Percentiles rank a stretch among this genome's conserved stretches.
Evolutionary conservation across 2,329 filamentous ascomycete genomes (phyloP).

Genomic region (Botryotinia convoluta): DNA sequence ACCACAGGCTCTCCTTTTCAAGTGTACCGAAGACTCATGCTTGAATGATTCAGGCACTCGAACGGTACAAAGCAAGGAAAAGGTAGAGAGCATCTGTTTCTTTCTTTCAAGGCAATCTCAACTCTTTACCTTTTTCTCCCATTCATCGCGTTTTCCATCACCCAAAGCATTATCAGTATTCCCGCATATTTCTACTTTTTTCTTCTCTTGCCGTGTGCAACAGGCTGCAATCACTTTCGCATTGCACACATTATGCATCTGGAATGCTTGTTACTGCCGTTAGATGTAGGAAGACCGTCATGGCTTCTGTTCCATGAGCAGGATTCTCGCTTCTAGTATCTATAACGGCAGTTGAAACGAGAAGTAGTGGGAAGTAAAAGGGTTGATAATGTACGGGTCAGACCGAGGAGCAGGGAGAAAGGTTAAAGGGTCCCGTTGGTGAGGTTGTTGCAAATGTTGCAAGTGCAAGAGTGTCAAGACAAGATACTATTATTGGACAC

Average conservation of each 20-base stretch:
- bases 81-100: not conserved
- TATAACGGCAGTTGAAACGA: not conserved
- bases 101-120: not conserved
- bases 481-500: not conserved
- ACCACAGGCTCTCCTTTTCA: not conserved
- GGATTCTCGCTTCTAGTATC: not conserved
- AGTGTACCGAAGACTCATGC: not conserved
- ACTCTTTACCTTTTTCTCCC: no score
- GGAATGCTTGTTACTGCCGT: not conserved
- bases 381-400: not conserved
- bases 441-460: not conserved
- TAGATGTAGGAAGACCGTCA: not conserved
- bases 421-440: no score
- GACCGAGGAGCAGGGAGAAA: not conserved
- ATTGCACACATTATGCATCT: not conserved
- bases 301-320: not conserved
- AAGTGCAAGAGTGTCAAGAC: not conserved
- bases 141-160: not conserved
- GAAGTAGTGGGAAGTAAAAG: rapidly evolving
- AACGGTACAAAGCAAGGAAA: not conserved
- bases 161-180: not conserved
- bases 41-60: not conserved
- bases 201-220: not conserved
- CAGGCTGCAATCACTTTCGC: no score
- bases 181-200: not conserved